A percentile compares a stretch with the other conserved stretches of the same genome.
Evolutionary conservation across 2,329 filamentous ascomycete genomes (phyloP).

Genomic region (Fusarium musae): DNA sequence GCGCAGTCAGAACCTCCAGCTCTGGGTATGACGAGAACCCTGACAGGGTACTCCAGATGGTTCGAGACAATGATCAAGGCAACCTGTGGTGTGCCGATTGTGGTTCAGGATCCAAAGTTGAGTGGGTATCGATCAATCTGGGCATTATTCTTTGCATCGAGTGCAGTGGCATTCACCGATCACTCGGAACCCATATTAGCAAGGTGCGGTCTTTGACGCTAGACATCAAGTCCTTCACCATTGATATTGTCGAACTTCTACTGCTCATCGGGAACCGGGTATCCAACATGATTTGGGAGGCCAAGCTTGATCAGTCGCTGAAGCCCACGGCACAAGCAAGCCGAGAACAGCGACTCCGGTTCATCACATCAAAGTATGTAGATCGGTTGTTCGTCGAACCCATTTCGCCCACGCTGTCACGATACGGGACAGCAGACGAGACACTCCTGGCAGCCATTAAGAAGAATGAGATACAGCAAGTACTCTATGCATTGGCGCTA

Average conservation of each 20-base stretch:
- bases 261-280: constrained; percentile 92
- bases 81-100: constrained; percentile 97
- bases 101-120: constrained; percentile 88
- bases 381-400: constrained; percentile 84
- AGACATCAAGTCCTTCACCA: constrained; percentile 95
- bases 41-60: constrained; percentile 84
- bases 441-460: constrained; percentile 92
- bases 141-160: constrained; percentile 97
- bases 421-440: constrained; percentile 84
- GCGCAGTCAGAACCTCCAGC: constrained; percentile 73
- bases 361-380: constrained; percentile 95
- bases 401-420: constrained; percentile 78
- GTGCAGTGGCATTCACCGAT: constrained; percentile 96
- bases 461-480: constrained; percentile 93
- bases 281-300: constrained; percentile 97
- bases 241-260: constrained; percentile 94
- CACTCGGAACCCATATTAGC: constrained; percentile 95
- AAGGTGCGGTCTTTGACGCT: constrained; percentile 95
- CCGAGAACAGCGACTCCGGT: constrained; percentile 89
- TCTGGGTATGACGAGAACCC: constrained; percentile 83
- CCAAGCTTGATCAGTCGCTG: constrained; percentile 75
- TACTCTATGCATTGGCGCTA: constrained; percentile 89
- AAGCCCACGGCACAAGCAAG: constrained; percentile 84
- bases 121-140: constrained; percentile 99
- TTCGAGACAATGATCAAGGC: constrained; percentile 90